These are phyloP conservation scores for Verticillium dahliae DNA, from an alignment of 2,329 filamentous ascomycete species.

Conservation along the genomic window DNA sequence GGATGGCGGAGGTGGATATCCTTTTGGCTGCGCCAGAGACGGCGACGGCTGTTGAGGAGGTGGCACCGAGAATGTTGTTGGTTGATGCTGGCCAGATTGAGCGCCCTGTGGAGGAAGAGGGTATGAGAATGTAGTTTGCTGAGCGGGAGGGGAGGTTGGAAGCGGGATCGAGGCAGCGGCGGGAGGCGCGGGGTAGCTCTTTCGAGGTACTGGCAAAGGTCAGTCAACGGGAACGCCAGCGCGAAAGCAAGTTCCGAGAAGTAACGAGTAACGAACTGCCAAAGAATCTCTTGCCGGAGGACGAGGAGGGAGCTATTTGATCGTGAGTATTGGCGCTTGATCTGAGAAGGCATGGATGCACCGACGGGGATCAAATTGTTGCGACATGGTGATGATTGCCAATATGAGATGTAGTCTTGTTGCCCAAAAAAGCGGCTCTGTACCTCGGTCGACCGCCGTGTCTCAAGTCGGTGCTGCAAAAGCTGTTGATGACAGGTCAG, in stretches of 20 bases:
- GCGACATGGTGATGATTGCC: not conserved
- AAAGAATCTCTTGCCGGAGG: not conserved
- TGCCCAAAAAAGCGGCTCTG: not conserved
- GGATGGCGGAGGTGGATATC: constrained; percentile 23
- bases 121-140: constrained; percentile 37
- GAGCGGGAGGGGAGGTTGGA: constrained; percentile 39
- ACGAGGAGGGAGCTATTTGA: not conserved
- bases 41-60: constrained; percentile 20
- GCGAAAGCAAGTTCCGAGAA: not conserved
- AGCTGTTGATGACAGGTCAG: not conserved
- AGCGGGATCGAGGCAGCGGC: constrained; percentile 36
- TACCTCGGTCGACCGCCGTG: not conserved
- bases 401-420: not conserved
- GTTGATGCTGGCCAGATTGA: not conserved
- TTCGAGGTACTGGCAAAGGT: constrained; percentile 11
- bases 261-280: not conserved
- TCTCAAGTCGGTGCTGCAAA: not conserved
- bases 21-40: not conserved
- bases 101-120: constrained; percentile 30
- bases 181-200: constrained; percentile 31
- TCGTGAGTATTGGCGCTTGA: not conserved
- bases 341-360: not conserved
- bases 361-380: not conserved
- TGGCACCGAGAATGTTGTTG: constrained; percentile 20
- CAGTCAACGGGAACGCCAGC: constrained; percentile 1